Conservation (phyloP, 768 basidiomycete species). For the Boletus sp. region DNA sequence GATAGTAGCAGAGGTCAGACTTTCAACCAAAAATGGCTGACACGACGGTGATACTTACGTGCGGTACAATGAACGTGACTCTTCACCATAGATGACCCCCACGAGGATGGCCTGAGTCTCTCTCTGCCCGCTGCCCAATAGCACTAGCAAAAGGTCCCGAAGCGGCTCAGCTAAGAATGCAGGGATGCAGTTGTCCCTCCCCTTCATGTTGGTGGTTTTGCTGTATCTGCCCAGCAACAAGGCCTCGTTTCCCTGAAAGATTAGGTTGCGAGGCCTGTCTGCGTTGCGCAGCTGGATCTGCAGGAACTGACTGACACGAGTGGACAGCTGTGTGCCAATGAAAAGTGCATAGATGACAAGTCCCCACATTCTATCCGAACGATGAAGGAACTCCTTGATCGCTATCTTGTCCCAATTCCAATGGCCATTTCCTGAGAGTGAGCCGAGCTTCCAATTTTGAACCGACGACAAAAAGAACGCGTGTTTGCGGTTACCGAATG, state of each 20-base stretch:
- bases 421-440: background rate
- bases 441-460: background rate
- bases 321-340: constrained; percentile 1
- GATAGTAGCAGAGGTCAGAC: background rate
- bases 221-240: constrained; percentile 1
- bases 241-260: background rate
- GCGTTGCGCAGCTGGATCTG: constrained; percentile 5
- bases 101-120: constrained; percentile 4
- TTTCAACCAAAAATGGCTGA: background rate
- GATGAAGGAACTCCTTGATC: background rate
- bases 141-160: background rate
- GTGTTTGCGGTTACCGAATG: background rate
- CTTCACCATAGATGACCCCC: background rate
- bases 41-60: background rate
- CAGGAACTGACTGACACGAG: background rate
- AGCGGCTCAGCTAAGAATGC: background rate
- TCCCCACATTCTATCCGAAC: background rate
- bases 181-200: background rate
- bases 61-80: background rate
- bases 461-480: background rate
- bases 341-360: background rate
- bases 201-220: constrained; percentile 1
- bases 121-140: constrained; percentile 1
- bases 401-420: background rate
- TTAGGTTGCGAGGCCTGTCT: background rate